Percentiles rank a stretch among this genome's conserved stretches.
phyloP scores from a whole-genome alignment of 73 alveolate species.

The Strombidium stylifer region DNA sequence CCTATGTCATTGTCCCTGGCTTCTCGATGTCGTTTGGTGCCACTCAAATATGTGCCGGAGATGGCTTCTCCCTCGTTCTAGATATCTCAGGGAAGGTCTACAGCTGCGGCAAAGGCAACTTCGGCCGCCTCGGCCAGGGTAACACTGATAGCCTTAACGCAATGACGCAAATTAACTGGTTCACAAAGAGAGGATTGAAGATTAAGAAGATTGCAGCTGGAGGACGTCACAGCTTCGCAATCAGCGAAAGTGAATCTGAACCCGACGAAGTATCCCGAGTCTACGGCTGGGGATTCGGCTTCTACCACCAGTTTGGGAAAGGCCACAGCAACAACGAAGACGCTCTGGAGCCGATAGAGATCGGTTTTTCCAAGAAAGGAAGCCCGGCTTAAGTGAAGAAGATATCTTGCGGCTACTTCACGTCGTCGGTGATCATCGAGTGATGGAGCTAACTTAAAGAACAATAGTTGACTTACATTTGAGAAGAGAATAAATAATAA shows the following conservation, averaged over 20 bases:
- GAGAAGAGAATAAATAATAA: too few species aligned
- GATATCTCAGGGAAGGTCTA: constrained; percentile 38
- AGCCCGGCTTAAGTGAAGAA: neutral
- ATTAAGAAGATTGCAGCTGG: constrained; percentile 48
- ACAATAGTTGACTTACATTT: too few species aligned
- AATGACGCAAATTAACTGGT: constrained; percentile 24
- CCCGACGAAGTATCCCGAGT: constrained; percentile 25
- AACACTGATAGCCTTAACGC: neutral
- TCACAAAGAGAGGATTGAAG: constrained; percentile 4
- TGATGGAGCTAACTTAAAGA: too few species aligned
- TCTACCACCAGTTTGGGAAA: constrained; percentile 47
- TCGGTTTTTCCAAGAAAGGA: constrained; percentile 7
- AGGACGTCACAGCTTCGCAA: constrained; percentile 57
- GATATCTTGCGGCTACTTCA: too few species aligned
- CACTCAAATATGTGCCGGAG: constrained; percentile 51
- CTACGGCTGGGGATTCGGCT: constrained; percentile 70
- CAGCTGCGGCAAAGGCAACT: constrained; percentile 62
- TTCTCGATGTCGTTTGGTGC: constrained; percentile 13
- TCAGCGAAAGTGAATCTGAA: too few species aligned
- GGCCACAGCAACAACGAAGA: constrained; percentile 43
- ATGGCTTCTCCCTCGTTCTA: constrained; percentile 56
- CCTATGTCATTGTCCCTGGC: constrained; percentile 36
- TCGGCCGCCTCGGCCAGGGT: constrained; percentile 56
- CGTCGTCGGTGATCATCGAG: too few species aligned
- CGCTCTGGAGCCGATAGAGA: constrained; percentile 23